Conservation (phyloP, 2,329 filamentous ascomycete species). For the Penicillium corylophilum region DNA sequence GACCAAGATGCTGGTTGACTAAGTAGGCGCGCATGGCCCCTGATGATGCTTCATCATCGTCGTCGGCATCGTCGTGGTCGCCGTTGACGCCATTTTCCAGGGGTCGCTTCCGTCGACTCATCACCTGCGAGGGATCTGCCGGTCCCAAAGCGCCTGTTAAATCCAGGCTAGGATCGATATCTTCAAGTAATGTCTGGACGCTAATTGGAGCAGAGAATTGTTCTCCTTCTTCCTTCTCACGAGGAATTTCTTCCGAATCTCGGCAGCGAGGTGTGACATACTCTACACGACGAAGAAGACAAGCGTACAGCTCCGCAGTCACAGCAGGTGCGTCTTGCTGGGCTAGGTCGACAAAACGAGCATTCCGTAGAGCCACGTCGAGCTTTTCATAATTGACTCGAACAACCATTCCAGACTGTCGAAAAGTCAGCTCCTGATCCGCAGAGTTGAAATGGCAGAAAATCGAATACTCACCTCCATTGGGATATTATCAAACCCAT, state of each 20-base stretch:
- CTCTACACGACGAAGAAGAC: conserved; percentile 70
- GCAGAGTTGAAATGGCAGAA: background rate
- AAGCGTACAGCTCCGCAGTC: conserved; percentile 75
- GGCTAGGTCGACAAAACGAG: conserved; percentile 71
- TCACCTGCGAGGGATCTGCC: conserved; percentile 24
- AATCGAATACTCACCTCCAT: conserved; percentile 37
- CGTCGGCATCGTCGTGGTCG: conserved; percentile 50
- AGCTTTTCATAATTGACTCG: conserved; percentile 84
- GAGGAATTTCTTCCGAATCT: conserved; percentile 36
- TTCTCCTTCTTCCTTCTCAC: conserved; percentile 44
- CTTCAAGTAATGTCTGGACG: conserved; percentile 34
- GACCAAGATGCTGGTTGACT: conserved; percentile 47
- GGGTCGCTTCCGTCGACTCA: conserved; percentile 31
- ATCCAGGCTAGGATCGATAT: conserved; percentile 39
- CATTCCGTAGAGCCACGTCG: conserved; percentile 76
- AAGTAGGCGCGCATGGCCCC: conserved; percentile 32
- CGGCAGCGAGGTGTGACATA: conserved; percentile 67
- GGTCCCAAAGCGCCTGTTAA: conserved; percentile 39
- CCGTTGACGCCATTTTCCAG: conserved; percentile 33
- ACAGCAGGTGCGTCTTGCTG: conserved; percentile 68
- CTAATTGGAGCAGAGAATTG: conserved; percentile 38
- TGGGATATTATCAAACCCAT: conserved; percentile 32
- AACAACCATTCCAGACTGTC: conserved; percentile 68
- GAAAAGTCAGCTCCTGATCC: conserved; percentile 11
- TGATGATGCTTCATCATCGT: conserved; percentile 38